Percentiles rank a stretch among this genome's conserved stretches.
Evolutionary conservation across 1,284 basidiomycete species (phyloP).

Genomic region (Malassezia yamatoensis): DNA sequence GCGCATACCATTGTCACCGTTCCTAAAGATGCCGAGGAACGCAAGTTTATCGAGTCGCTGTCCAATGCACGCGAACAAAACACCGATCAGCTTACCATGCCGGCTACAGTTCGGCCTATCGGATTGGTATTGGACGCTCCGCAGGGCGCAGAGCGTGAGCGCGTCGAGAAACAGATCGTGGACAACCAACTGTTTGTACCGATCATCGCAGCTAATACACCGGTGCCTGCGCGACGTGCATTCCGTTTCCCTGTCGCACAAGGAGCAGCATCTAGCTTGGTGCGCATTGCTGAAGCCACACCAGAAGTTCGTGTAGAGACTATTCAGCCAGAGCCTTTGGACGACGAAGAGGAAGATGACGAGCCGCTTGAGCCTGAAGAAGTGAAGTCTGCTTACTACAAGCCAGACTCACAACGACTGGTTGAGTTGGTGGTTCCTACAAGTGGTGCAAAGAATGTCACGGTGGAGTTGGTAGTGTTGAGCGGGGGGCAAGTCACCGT

Average conservation of each 20-base stretch:
- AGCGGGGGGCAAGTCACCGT: constrained; percentile 21
- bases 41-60: constrained; percentile 24
- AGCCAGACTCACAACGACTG: constrained; percentile 21
- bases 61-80: constrained; percentile 48
- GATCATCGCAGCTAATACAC: constrained; percentile 48
- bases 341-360: constrained; percentile 51
- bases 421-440: constrained; percentile 24
- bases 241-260: constrained; percentile 53
- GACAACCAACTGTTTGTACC: constrained; percentile 47
- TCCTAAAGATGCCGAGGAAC: constrained; percentile 26
- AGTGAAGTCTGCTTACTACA: constrained; percentile 31
- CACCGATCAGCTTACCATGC: constrained; percentile 32
- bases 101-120: constrained; percentile 53
- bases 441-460: constrained; percentile 3
- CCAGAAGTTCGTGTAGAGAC: constrained; percentile 65
- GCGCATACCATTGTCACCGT: constrained; percentile 52
- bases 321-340: constrained; percentile 23
- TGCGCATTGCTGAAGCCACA: constrained; percentile 80
- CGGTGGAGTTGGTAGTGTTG: constrained; percentile 18
- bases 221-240: constrained; percentile 65
- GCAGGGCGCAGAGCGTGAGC: constrained; percentile 21
- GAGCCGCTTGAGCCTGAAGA: constrained; percentile 38
- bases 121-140: constrained; percentile 68
- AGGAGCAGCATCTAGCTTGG: constrained; percentile 52
- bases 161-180: constrained; percentile 52